A percentile compares a stretch with the other conserved stretches of the same genome.
phyloP scores from a whole-genome alignment of 345 rosid species.

The Trapa bicornis region DNA sequence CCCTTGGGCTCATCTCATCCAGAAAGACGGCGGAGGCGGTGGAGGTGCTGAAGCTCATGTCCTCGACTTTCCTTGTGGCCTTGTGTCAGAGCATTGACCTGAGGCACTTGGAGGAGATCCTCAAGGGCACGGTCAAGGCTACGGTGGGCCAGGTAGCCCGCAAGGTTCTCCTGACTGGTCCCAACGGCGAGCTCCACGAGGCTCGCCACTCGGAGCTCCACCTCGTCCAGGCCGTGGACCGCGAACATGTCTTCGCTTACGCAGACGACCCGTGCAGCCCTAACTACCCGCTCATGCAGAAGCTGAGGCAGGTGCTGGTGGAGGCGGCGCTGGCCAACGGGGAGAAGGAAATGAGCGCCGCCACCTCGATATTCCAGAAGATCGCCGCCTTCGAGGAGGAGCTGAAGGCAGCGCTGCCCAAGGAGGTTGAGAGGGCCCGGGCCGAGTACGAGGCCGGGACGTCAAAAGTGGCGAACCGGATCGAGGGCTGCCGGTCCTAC shows the following conservation, averaged over 20 bases:
- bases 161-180: background rate
- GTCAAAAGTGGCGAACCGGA: constrained; percentile 37
- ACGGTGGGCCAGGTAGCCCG: constrained; percentile 7
- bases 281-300: constrained; percentile 63
- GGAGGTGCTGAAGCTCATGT: constrained; percentile 11
- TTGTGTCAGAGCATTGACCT: constrained; percentile 10
- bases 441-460: constrained; percentile 30
- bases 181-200: background rate
- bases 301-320: constrained; percentile 58
- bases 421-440: constrained; percentile 50
- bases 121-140: constrained; percentile 6
- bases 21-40: constrained; percentile 12
- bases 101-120: constrained; percentile 12
- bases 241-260: constrained; percentile 50
- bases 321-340: constrained; percentile 53
- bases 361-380: constrained; percentile 57
- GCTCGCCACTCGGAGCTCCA: constrained; percentile 35
- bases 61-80: constrained; percentile 10
- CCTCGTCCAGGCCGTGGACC: constrained; percentile 50
- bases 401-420: constrained; percentile 38
- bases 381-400: constrained; percentile 52
- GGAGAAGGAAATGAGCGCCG: constrained; percentile 33
- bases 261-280: constrained; percentile 64
- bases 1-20: constrained; percentile 9
- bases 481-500: constrained; percentile 38